Conservation (phyloP, 352 stramenopile genomes). For the Pythium sp. region DNA sequence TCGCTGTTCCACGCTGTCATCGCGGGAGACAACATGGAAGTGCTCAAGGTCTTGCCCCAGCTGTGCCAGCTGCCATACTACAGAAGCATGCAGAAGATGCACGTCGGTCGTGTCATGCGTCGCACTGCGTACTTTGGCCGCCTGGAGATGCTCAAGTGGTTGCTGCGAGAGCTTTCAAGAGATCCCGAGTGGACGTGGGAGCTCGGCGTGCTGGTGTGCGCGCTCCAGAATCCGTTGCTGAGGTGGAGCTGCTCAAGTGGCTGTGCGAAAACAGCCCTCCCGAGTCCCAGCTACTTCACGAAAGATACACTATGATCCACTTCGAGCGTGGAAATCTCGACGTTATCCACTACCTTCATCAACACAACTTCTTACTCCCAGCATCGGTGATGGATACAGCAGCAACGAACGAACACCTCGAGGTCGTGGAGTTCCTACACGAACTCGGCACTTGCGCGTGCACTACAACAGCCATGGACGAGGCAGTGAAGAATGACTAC, state of each 20-base stretch:
- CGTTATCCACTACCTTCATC: background rate
- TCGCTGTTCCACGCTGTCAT: constrained; percentile 1
- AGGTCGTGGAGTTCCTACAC: background rate
- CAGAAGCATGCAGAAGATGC: background rate
- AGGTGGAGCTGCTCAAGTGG: background rate
- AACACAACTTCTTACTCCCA: background rate
- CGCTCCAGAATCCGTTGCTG: background rate
- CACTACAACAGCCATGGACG: no score
- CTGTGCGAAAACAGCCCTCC: background rate
- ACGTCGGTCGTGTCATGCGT: background rate
- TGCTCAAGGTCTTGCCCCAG: background rate
- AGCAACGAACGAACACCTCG: background rate
- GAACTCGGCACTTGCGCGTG: no score
- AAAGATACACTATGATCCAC: no score
- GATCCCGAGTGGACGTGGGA: background rate
- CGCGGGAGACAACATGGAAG: background rate
- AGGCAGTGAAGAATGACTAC: no score
- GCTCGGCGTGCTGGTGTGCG: background rate
- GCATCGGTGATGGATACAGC: background rate
- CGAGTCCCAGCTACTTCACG: background rate
- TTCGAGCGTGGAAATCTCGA: background rate
- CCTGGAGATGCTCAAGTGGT: constrained; percentile 1
- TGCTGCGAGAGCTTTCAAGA: background rate
- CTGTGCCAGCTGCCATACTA: constrained; percentile 4
- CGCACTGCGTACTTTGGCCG: background rate